Evolutionary conservation across 23 red algal species (phyloP), one percentile per base, ranked within the genome.

Genomic region (Gracilaria gracilis): DNA sequence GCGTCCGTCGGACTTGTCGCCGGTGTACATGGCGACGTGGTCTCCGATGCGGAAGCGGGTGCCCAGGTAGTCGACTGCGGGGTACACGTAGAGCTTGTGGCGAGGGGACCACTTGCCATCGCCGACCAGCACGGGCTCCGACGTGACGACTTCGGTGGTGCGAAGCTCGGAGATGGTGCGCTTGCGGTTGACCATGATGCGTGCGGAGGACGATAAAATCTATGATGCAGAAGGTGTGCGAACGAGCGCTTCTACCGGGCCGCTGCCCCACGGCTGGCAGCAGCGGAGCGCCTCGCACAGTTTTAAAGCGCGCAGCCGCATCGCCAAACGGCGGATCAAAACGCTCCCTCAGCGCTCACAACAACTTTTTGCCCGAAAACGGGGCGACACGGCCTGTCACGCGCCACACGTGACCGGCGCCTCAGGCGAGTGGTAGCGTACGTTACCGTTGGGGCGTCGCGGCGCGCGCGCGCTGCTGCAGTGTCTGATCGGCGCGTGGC

Each of bases 11-110:
- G 37, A 39, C 27, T 77, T 77, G 72, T 77, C 72, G 32, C 74
- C 86, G 29, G 58, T 83, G 69, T 84, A 83, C 79, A 92, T 84
- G 67, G 89, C 78, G 48, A 92, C 89, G 48, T 92, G 89, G 47
- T 92, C 89, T 6, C 89, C 89, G 19, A 84, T 47, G 47, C 89
- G 89, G 54, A 84, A 83, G 28, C 89, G 89, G 8, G 53, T 84
- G 79, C 80, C 80, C 39, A 77, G 33, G 36, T 92, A 92, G 35
- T 92, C 89, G 50, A 92, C 89, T 3, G 79, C 89, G 12, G 40
- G 79, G 39, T 65, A 92, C 5, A 62, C 46, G 42, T 44, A 7
- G 16, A 62, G 34, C 50, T 79, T 74, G 40, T 69, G 64, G 35
- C 70, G 66, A 2, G 78, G 33, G 61, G 32, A 73, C 61, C 49